Percentiles rank a stretch among this genome's conserved stretches.
Evolutionary conservation across 805 yeast genomes (phyloP).

Genomic region (Kodamaea neixiangensis): DNA sequence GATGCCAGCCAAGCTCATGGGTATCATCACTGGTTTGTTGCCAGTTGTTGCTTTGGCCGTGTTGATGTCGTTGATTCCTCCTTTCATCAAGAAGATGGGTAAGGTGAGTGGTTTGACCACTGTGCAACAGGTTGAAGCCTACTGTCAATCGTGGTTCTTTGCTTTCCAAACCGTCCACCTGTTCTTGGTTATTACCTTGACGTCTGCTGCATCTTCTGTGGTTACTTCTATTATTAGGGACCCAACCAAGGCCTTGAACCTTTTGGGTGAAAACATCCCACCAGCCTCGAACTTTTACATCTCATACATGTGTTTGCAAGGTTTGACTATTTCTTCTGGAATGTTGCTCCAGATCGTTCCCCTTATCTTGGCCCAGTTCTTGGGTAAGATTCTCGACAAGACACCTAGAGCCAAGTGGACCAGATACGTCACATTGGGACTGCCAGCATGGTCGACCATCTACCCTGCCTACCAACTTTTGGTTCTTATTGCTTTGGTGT

Average conservation of each 20-base stretch:
- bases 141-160: slow-evolving; percentile 29
- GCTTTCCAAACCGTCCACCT: slow-evolving; percentile 34
- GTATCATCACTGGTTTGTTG: slow-evolving; percentile 30
- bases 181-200: slow-evolving; percentile 25
- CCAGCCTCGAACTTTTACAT: slow-evolving; percentile 31
- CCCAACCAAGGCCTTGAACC: slow-evolving; percentile 18
- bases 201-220: slow-evolving; percentile 35
- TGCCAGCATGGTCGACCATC: slow-evolving; percentile 77
- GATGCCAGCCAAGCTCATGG: slow-evolving; percentile 25
- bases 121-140: slow-evolving; percentile 26
- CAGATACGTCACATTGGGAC: slow-evolving; percentile 62
- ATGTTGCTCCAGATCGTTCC: slow-evolving; percentile 40
- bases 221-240: slow-evolving; percentile 15
- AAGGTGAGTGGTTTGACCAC: slow-evolving; percentile 27
- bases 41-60: slow-evolving; percentile 29
- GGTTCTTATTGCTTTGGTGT: slow-evolving; percentile 69
- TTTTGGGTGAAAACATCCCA: slow-evolving; percentile 26
- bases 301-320: slow-evolving; percentile 26
- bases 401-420: slow-evolving; percentile 94
- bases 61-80: slow-evolving; percentile 32
- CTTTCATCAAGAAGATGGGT: slow-evolving; percentile 29
- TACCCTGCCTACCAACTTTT: slow-evolving; percentile 79
- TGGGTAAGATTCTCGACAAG: slow-evolving; percentile 71
- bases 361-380: slow-evolving; percentile 66
- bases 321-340: slow-evolving; percentile 26